Conservation (phyloP, 2,329 filamentous ascomycete genomes). For the Shiraia sp. region DNA sequence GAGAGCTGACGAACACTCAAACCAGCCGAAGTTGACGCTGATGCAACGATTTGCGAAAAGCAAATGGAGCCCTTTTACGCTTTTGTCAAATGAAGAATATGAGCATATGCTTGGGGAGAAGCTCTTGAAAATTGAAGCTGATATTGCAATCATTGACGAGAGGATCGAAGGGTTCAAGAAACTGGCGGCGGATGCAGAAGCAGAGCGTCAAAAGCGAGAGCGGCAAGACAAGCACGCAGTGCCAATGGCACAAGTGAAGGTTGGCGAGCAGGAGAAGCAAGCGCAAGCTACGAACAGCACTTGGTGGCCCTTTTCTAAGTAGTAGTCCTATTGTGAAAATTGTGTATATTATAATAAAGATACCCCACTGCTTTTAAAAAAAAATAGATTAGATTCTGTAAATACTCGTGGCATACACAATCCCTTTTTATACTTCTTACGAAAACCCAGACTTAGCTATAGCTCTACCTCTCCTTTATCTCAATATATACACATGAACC, state of each 20-base stretch:
- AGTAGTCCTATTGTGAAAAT: too few species aligned
- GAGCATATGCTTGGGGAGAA: slow-evolving; percentile 71
- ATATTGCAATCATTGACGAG: slow-evolving; percentile 79
- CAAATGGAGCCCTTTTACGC: slow-evolving; percentile 72
- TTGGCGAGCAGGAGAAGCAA: not conserved
- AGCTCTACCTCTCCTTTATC: too few species aligned
- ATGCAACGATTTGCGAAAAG: slow-evolving; percentile 60
- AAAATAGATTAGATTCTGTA: too few species aligned
- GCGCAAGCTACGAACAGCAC: not conserved
- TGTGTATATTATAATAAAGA: too few species aligned
- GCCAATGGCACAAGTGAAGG: too few species aligned
- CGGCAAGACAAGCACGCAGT: slow-evolving; percentile 6
- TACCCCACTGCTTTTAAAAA: too few species aligned
- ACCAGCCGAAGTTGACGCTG: slow-evolving; percentile 47
- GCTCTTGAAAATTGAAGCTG: slow-evolving; percentile 70
- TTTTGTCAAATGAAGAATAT: slow-evolving; percentile 74
- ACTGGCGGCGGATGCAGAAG: slow-evolving; percentile 25
- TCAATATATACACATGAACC: too few species aligned
- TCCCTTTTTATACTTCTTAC: too few species aligned
- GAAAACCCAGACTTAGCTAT: too few species aligned
- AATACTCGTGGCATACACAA: too few species aligned
- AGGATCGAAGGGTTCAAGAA: slow-evolving; percentile 61
- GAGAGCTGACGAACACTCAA: slow-evolving; percentile 30
- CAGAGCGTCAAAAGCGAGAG: slow-evolving; percentile 12
- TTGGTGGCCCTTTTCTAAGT: too few species aligned